These are phyloP conservation scores for Exophiala bonariae DNA, from an alignment of 2,329 filamentous ascomycete genomes.

Conservation along the genomic window DNA sequence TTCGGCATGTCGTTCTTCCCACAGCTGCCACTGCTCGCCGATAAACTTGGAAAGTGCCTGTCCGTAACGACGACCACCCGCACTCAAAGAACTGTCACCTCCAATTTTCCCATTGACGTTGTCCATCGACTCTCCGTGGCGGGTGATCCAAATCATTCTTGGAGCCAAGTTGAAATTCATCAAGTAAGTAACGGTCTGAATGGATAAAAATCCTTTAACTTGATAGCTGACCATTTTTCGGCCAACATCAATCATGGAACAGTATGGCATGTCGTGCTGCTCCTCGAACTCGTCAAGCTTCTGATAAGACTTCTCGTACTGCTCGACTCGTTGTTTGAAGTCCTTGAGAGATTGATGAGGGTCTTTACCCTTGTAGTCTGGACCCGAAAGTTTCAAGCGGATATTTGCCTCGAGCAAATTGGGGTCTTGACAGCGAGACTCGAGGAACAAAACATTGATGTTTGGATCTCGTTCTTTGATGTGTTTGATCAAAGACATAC, in stretches of 20 bases:
- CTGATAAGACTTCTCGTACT: conserved; percentile 93
- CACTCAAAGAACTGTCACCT: conserved; percentile 81
- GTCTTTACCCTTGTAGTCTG: conserved; percentile 94
- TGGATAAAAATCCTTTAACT: conserved; percentile 86
- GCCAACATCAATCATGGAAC: conserved; percentile 97
- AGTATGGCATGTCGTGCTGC: conserved; percentile 85
- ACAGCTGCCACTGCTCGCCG: conserved; percentile 73
- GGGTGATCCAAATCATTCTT: conserved; percentile 95
- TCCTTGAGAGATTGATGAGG: conserved; percentile 80
- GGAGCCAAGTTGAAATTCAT: conserved; percentile 96
- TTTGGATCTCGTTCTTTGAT: conserved; percentile 78
- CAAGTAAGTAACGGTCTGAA: conserved; percentile 89
- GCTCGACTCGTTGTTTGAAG: conserved; percentile 87
- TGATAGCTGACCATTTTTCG: conserved; percentile 90
- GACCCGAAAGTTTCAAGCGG: conserved; percentile 91
- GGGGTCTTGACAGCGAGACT: conserved; percentile 87
- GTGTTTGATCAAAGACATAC: conserved; percentile 78
- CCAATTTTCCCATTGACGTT: conserved; percentile 87
- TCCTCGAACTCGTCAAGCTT: conserved; percentile 91
- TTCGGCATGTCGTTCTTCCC: conserved; percentile 79
- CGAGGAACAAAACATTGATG: conserved; percentile 89
- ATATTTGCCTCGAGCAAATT: conserved; percentile 91
- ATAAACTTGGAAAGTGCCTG: conserved; percentile 81
- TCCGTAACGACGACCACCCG: conserved; percentile 77
- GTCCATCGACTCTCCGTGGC: conserved; percentile 88